Conservation (phyloP, 2,329 filamentous ascomycete genomes). For the Pseudogymnoascus sp. region DNA sequence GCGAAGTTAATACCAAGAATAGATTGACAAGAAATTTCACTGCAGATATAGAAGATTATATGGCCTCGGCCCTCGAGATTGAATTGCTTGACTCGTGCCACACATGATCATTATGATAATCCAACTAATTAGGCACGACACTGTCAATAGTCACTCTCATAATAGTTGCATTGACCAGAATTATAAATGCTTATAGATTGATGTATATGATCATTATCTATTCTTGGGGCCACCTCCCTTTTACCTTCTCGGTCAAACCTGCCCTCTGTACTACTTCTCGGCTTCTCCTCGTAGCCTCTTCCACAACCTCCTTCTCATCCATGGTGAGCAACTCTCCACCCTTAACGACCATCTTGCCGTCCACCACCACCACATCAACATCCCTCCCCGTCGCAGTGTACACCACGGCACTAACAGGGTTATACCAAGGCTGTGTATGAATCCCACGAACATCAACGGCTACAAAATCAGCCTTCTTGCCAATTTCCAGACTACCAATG, state of each 20-base stretch:
- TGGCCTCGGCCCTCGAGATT: no score
- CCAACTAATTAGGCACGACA: no score
- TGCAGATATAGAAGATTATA: neutral
- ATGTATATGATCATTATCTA: conserved; percentile 5
- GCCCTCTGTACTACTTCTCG: conserved; percentile 34
- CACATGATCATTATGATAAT: no score
- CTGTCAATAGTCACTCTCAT: no score
- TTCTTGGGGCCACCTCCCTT: conserved; percentile 32
- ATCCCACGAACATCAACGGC: conserved; percentile 27
- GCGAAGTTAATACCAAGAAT: conserved; percentile 1
- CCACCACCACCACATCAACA: conserved; percentile 38
- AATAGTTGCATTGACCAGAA: neutral
- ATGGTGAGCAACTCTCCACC: conserved; percentile 32
- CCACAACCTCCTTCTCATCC: conserved; percentile 35
- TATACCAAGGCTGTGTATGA: conserved; percentile 15
- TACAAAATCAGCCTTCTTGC: conserved; percentile 40
- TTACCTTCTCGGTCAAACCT: conserved; percentile 31
- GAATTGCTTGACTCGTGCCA: no score
- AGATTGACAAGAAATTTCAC: neutral
- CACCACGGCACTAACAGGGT: conserved; percentile 36
- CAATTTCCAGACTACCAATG: conserved; percentile 35
- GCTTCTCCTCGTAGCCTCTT: conserved; percentile 31
- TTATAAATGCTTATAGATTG: neutral
- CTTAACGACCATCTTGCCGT: conserved; percentile 35
- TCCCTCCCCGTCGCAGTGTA: conserved; percentile 38